Evolutionary conservation across 2,329 filamentous ascomycete genomes (phyloP).

Genomic region (Calonectria honghensis): DNA sequence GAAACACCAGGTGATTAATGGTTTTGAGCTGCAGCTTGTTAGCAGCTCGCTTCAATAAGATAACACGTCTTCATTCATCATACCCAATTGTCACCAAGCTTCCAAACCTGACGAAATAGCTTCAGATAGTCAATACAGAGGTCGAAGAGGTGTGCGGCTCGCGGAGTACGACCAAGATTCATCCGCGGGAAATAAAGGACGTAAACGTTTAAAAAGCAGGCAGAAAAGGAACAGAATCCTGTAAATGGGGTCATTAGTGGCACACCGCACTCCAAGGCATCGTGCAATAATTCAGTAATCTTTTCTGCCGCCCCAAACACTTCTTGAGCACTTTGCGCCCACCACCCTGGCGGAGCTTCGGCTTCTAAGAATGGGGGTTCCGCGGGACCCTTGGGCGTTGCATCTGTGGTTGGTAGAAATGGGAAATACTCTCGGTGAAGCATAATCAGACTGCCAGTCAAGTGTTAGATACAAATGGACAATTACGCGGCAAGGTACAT

Average conservation of each 20-base stretch:
- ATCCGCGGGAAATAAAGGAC: slow-evolving; percentile 62
- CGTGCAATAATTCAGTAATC: slow-evolving; percentile 58
- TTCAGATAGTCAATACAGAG: slow-evolving; percentile 19
- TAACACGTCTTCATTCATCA: neutral
- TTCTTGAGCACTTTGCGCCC: slow-evolving; percentile 60
- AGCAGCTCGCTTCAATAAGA: neutral
- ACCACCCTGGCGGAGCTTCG: slow-evolving; percentile 60
- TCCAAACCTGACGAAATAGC: slow-evolving; percentile 23
- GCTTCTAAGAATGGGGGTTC: slow-evolving; percentile 61
- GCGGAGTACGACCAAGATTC: slow-evolving; percentile 59
- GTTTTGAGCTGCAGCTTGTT: slow-evolving; percentile 14
- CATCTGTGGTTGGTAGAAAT: slow-evolving; percentile 60
- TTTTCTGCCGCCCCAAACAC: slow-evolving; percentile 60
- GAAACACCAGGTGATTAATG: slow-evolving; percentile 10
- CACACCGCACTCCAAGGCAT: slow-evolving; percentile 58
- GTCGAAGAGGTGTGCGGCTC: neutral
- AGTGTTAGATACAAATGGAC: neutral
- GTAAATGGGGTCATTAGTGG: slow-evolving; percentile 62
- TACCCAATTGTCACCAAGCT: slow-evolving; percentile 31
- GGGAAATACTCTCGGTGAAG: slow-evolving; percentile 64
- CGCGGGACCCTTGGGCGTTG: slow-evolving; percentile 59
- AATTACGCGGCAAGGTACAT: too few relatives aligned
- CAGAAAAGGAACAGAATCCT: slow-evolving; percentile 65
- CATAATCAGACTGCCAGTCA: slow-evolving; percentile 59
- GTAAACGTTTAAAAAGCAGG: slow-evolving; percentile 63